Base-by-base conservation (phyloP, 768 basidiomycete genomes). In the Mrakia frigida region DNA sequence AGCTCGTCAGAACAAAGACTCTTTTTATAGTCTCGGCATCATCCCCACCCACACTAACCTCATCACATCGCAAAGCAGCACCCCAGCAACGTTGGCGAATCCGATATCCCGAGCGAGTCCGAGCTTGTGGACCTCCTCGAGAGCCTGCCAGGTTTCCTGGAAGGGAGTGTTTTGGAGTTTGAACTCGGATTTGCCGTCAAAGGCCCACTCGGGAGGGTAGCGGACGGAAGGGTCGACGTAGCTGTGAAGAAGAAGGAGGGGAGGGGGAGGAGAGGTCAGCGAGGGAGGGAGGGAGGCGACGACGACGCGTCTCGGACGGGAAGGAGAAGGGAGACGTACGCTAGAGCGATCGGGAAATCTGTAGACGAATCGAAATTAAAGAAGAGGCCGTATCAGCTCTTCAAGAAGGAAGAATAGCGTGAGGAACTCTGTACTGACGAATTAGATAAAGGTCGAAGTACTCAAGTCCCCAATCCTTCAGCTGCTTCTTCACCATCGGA, bases 121-220 rank as follows among this genome's bases (percentile, higher is more conserved):
- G 61, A 87, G 86, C 79, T 92, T 90, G 63, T 90, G 89, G 31
- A 94, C 87, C 78, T 87, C 85, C 83, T 96, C 94, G 89, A 96
- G 87, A 23, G 88, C 91, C 59, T 83, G 81, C 92, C 92, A 95
- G 23, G 94, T 95, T 85, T 92, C 90, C 80, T 89, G 88, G 82
- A 92, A 87, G 56, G 90, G 89, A 0, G 88, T 88, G 70, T 89
- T 89, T 79, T 88, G 7, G 71, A 59, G 50, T 4, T 74, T 53
- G 70, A 75, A 52, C 80, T 88, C 78, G 50, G 87, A 87, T 81
- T 92, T 81, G 0, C 78, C 89, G 70, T 91, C 89, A 46, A 87
- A 90, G 70, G 83, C 88, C 93, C 93, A 94, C 81, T 90, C 92
- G 13, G 92, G 89, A 60, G 93, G 92, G 83, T 92, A 94, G 77